These are phyloP conservation scores for Acmispon strigosus DNA, from an alignment of 306 rosid genomes.

Conservation along the genomic window DNA sequence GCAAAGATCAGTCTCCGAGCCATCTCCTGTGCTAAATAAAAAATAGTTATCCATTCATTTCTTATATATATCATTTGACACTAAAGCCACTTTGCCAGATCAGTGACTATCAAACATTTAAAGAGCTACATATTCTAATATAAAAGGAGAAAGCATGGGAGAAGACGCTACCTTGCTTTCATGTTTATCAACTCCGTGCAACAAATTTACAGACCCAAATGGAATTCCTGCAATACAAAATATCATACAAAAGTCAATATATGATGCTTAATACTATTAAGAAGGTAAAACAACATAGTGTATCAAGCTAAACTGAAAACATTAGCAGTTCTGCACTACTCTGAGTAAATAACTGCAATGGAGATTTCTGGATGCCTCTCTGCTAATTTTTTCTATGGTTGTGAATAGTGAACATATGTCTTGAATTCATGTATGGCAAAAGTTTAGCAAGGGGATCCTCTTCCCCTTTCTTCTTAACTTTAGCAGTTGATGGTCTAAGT, in stretches of 20 bases:
- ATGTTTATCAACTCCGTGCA: conserved; percentile 93
- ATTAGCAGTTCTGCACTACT: not conserved
- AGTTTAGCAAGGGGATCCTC: not conserved
- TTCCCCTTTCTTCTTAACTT: not conserved
- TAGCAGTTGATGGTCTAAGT: not conserved
- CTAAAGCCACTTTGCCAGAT: not conserved
- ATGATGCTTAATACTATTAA: not conserved
- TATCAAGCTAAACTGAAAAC: conserved; percentile 18
- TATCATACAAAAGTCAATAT: conserved; percentile 2
- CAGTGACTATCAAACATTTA: conserved; percentile 7
- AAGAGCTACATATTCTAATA: conserved; percentile 20
- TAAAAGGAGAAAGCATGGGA: conserved; percentile 23
- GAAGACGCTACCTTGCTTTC: conserved; percentile 84
- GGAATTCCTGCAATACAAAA: conserved; percentile 73
- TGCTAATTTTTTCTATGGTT: not conserved
- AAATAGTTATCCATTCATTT: not conserved
- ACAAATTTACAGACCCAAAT: conserved; percentile 91
- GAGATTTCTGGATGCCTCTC: not conserved
- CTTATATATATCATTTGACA: not conserved
- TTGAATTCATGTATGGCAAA: not conserved
- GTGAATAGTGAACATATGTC: not conserved
- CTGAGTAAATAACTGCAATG: not conserved
- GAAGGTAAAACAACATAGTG: conserved; percentile 8
- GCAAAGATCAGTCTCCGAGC: not conserved
- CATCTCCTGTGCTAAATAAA: not conserved